A percentile compares a stretch with the other conserved stretches of the same genome.
phyloP scores from a whole-genome alignment of 805 yeast genomes.

The Metschnikowia vanudenii region DNA sequence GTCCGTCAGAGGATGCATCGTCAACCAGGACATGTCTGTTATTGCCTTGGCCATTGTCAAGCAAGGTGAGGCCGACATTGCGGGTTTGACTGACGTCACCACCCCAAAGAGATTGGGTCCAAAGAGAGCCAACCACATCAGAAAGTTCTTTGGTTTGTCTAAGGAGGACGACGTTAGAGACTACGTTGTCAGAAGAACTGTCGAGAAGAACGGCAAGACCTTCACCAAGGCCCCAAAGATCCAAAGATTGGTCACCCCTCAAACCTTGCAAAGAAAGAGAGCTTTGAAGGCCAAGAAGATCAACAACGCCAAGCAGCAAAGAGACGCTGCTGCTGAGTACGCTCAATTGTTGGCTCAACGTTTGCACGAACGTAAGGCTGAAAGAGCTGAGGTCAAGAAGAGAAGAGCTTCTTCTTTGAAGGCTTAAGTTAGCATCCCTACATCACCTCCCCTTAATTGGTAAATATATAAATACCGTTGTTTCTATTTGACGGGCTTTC shows the following conservation, averaged over 20 bases:
- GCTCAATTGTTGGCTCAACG: slow-evolving; percentile 98
- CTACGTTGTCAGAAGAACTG: slow-evolving; percentile 97
- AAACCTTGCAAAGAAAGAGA: slow-evolving; percentile 98
- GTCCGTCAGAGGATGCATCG: slow-evolving; percentile 99
- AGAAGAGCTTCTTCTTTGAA: slow-evolving; percentile 99
- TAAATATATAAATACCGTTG: slow-evolving; percentile 20
- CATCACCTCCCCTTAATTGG: slow-evolving; percentile 20
- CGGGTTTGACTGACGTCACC: slow-evolving; percentile 91
- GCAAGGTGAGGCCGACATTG: slow-evolving; percentile 96
- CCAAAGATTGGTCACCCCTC: slow-evolving; percentile 99
- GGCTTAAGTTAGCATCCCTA: slow-evolving; percentile 55
- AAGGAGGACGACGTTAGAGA: slow-evolving; percentile 82
- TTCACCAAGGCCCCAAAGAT: slow-evolving; percentile 99
- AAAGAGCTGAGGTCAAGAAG: slow-evolving; percentile 97
- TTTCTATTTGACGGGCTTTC: slow-evolving; percentile 5
- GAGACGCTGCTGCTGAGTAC: slow-evolving; percentile 99
- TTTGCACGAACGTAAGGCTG: slow-evolving; percentile 97
- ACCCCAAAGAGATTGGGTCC: slow-evolving; percentile 99
- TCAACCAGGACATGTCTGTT: slow-evolving; percentile 94
- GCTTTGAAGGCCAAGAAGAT: slow-evolving; percentile 90
- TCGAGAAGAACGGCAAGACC: slow-evolving; percentile 95
- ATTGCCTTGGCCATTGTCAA: slow-evolving; percentile 90
- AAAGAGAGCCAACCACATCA: slow-evolving; percentile 99
- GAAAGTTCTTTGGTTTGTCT: slow-evolving; percentile 98
- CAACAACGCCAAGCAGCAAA: slow-evolving; percentile 96